Conservation (phyloP, 176 grass and related monocot genomes). For the Bromus sterilis region DNA sequence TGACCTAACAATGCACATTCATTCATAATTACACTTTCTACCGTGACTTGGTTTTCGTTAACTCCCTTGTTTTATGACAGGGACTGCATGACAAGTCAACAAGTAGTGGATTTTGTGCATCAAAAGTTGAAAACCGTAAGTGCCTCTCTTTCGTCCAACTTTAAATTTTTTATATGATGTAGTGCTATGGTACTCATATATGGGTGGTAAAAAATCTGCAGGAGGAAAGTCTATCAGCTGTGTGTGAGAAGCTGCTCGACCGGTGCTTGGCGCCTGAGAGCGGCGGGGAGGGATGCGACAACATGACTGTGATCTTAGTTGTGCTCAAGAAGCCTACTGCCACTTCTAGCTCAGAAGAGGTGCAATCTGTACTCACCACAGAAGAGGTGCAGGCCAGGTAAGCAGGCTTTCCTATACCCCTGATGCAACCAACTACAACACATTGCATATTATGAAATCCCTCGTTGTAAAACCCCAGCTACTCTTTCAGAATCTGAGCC, state of each 20-base stretch:
- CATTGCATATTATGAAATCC: not conserved
- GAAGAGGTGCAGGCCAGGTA: constrained; percentile 35
- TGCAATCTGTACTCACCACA: constrained; percentile 4
- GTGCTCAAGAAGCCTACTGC: constrained; percentile 58
- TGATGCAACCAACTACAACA: not conserved
- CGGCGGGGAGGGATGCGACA: constrained; percentile 80
- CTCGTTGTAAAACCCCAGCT: not conserved
- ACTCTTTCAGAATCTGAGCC: constrained; percentile 44
- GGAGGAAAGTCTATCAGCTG: constrained; percentile 56
- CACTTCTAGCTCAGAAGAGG: constrained; percentile 11
- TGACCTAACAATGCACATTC: not conserved
- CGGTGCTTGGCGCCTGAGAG: constrained; percentile 60
- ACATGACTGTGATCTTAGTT: constrained; percentile 91
- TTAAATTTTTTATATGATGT: not conserved
- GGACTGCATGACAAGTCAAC: constrained; percentile 97
- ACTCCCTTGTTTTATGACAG: constrained; percentile 28
- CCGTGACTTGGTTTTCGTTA: not conserved
- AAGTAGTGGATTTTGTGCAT: constrained; percentile 79
- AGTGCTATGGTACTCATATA: not conserved
- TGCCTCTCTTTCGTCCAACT: not conserved
- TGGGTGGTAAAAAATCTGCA: not conserved
- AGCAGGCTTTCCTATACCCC: constrained; percentile 13
- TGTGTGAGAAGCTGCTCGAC: constrained; percentile 75
- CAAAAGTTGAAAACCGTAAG: constrained; percentile 60
- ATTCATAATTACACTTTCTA: not conserved